Conservation (phyloP, 257 asterid genomes). For the Echium plantagineum region DNA sequence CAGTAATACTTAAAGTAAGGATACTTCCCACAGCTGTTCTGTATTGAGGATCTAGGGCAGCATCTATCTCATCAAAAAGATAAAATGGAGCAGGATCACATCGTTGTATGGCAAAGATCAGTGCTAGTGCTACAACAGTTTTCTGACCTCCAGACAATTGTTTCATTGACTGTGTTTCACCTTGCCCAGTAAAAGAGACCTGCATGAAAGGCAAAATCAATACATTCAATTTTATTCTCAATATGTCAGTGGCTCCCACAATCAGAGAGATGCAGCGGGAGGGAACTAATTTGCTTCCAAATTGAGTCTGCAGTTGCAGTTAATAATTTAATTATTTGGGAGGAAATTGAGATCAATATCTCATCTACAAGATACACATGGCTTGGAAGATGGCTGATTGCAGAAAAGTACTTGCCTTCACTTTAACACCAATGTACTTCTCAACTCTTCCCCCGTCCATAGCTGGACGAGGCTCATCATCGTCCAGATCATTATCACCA, state of each 20-base stretch:
- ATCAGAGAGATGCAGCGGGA: neutral
- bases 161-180: conserved; percentile 97
- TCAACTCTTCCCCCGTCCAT: conserved; percentile 85
- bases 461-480: conserved; percentile 66
- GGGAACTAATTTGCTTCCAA: neutral
- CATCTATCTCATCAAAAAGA: conserved; percentile 98
- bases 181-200: conserved; percentile 99
- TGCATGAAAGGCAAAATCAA: conserved; percentile 12
- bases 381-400: neutral
- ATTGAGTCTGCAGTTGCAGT: neutral
- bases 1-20: conserved; percentile 29
- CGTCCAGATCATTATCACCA: conserved; percentile 66
- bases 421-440: conserved; percentile 95
- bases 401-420: conserved; percentile 47
- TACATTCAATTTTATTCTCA: neutral
- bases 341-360: neutral
- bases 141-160: conserved; percentile 98
- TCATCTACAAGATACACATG: neutral
- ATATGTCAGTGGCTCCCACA: neutral
- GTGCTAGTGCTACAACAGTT: conserved; percentile 89
- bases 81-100: conserved; percentile 99
- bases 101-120: conserved; percentile 92
- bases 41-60: conserved; percentile 98
- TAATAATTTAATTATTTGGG: neutral
- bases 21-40: conserved; percentile 99